Percentiles rank a stretch among this genome's conserved stretches.
phyloP scores from a whole-genome alignment of 768 basidiomycete genomes.

The Tylopilus sp. region DNA sequence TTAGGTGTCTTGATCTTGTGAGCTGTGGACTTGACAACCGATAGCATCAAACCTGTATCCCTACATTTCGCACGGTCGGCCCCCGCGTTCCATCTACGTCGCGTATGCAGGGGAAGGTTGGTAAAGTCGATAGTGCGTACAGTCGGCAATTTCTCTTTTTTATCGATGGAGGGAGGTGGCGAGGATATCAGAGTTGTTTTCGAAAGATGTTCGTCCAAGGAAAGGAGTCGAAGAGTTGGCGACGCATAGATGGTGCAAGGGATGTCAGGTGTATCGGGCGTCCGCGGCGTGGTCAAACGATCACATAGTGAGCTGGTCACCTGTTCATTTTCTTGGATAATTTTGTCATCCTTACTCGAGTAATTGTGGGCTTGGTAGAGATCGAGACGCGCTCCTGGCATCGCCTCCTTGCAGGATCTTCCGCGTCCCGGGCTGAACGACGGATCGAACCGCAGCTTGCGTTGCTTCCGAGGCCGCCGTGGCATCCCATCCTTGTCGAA shows the following conservation, averaged over 20 bases:
- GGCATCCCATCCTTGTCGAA: slow-evolving; percentile 32
- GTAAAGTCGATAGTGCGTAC: slow-evolving; percentile 30
- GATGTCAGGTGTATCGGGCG: slow-evolving; percentile 12
- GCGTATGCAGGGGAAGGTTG: slow-evolving; percentile 9
- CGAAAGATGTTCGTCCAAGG: neutral
- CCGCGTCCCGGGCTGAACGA: slow-evolving; percentile 19
- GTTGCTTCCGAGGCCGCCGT: slow-evolving; percentile 27
- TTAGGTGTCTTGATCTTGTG: slow-evolving; percentile 21
- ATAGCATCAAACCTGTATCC: neutral
- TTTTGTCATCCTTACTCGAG: neutral
- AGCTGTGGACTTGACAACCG: slow-evolving; percentile 6
- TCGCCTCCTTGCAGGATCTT: neutral
- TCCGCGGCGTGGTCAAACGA: neutral
- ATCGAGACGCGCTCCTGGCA: neutral
- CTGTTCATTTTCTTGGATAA: neutral
- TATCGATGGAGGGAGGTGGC: neutral
- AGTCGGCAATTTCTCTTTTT: neutral
- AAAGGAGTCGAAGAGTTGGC: neutral
- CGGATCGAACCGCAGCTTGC: slow-evolving; percentile 25
- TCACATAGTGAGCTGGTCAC: neutral
- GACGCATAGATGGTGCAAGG: neutral
- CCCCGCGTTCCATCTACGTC: slow-evolving; percentile 10
- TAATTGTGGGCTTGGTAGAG: neutral
- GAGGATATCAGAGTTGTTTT: neutral
- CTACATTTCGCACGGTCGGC: neutral